A percentile compares a stretch with the other conserved stretches of the same genome.
Conservation (phyloP, 306 rosid species). For the Quercus cerris region DNA sequence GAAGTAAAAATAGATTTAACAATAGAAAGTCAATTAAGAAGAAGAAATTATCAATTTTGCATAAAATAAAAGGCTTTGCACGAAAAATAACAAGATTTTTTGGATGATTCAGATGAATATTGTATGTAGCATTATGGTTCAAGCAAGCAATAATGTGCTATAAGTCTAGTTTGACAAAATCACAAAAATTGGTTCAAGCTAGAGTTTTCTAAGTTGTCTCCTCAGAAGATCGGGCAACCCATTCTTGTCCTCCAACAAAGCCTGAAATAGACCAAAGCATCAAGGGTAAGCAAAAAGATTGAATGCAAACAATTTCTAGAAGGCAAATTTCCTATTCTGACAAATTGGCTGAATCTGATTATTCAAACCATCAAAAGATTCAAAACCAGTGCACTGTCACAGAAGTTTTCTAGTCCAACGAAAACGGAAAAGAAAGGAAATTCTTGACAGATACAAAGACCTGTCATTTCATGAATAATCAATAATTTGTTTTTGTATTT, state of each 20-base stretch:
- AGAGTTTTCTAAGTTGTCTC: neutral
- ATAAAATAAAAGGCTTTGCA: slow-evolving; percentile 26
- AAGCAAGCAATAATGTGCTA: slow-evolving; percentile 3
- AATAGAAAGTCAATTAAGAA: neutral
- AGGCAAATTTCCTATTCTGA: neutral
- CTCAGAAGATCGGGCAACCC: slow-evolving; percentile 8
- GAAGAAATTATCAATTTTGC: slow-evolving; percentile 23
- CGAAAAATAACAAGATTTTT: slow-evolving; percentile 17
- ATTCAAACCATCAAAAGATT: slow-evolving; percentile 6
- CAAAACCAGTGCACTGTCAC: neutral
- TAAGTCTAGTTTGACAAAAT: slow-evolving; percentile 22
- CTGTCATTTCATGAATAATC: neutral
- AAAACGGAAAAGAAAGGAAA: neutral
- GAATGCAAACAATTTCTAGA: neutral
- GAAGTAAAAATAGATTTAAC: neutral
- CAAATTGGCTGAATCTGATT: slow-evolving; percentile 17
- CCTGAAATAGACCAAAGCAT: slow-evolving; percentile 21
- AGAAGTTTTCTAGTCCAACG: no score
- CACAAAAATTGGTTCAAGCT: slow-evolving; percentile 14
- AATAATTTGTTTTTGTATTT: slow-evolving; percentile 4
- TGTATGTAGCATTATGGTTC: slow-evolving; percentile 9
- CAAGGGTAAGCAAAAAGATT: slow-evolving; percentile 2
- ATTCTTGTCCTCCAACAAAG: slow-evolving; percentile 4
- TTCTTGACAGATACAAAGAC: slow-evolving; percentile 14
- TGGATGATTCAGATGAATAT: slow-evolving; percentile 17